Base-by-base conservation (phyloP, 78 protist genomes). In the Monosiga brevicollis region DNA sequence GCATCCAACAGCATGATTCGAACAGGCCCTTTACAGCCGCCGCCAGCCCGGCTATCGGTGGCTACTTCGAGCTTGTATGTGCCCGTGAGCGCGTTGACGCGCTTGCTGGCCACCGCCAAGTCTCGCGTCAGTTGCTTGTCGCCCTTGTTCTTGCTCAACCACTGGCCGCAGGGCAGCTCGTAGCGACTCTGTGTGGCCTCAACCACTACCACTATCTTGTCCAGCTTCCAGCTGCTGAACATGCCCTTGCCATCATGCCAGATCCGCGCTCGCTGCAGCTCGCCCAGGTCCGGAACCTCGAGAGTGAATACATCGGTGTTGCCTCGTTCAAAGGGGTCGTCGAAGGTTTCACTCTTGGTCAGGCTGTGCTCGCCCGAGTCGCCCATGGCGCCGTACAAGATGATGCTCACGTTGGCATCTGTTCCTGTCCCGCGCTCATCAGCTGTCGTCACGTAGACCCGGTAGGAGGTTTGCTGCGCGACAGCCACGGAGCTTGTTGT, bases 221-320 rank as follows among this genome's bases (percentile, higher is more conserved):
- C 78, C 40, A 75, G 40, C 34, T 22, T 22, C 78, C 78, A 75
- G 26, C 34, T 15, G 26, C 34, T 6, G 38, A 15, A 36, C 38
- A 75, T 6, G 78, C 78, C n/a, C 11, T 6, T 15, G 78, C 78
- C 15, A 15, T 75, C 78, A 15, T 75, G 78, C 54, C 78, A 36
- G 38, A 75, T 75, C 34, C 38, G 38, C 6, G 26, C 6, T 15
- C 40, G 38, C 54, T 6, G 6, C 40, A 75, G 78, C 54, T 36
- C 26, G 40, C 78, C 78, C 40, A 75, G 15, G 40, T 75, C 78
- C 38, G 78, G 78, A 6, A 38, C 78, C 78, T 75, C 78, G 15
- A 75, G 34, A 6, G 6, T 15, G 15, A 75, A 75, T 15, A 75
- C 78, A 75, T 75, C 78, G 34, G 40, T 38, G 40, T 75, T 6